A percentile compares a stretch with the other conserved stretches of the same genome.
Conservation (phyloP, 129 eudicot species). For the Ambrosia artemisiifolia region DNA sequence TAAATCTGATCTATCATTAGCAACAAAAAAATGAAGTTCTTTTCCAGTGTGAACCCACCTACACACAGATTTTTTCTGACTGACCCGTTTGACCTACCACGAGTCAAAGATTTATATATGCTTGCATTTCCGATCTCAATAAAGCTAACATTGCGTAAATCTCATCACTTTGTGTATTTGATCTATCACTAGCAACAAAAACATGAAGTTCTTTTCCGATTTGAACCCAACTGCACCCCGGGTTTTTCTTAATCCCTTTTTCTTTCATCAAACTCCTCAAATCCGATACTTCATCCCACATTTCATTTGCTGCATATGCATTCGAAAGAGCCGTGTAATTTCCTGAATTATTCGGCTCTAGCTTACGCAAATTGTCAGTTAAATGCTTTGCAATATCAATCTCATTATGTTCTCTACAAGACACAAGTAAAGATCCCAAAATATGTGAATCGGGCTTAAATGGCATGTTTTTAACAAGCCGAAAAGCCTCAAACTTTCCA, state of each 20-base stretch:
- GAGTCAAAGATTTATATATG: slow-evolving; percentile 4
- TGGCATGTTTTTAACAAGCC: slow-evolving; percentile 34
- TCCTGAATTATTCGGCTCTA: slow-evolving; percentile 49
- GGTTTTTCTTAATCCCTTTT: slow-evolving; percentile 46
- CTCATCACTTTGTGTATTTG: slow-evolving; percentile 41
- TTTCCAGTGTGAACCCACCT: slow-evolving; percentile 58
- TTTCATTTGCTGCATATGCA: slow-evolving; percentile 44
- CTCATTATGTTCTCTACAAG: slow-evolving; percentile 46
- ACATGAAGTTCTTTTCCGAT: slow-evolving; percentile 48
- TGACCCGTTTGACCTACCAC: neutral
- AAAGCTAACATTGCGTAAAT: slow-evolving; percentile 35
- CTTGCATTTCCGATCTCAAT: slow-evolving; percentile 44
- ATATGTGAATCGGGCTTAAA: slow-evolving; percentile 49
- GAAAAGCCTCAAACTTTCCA: slow-evolving; percentile 49
- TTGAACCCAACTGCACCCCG: slow-evolving; percentile 75
- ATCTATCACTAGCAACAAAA: slow-evolving; percentile 56
- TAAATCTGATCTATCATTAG: slow-evolving; percentile 46
- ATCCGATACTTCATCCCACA: slow-evolving; percentile 48
- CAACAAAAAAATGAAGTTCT: slow-evolving; percentile 55
- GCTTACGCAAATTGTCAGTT: slow-evolving; percentile 21
- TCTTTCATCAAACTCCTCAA: slow-evolving; percentile 49
- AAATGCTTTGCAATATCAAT: slow-evolving; percentile 42
- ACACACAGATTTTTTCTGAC: slow-evolving; percentile 52
- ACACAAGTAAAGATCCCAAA: slow-evolving; percentile 48
- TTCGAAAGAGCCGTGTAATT: slow-evolving; percentile 56